These are phyloP conservation scores for Vitis riparia DNA, from an alignment of 164 flowering plant genomes.

Conservation along the genomic window DNA sequence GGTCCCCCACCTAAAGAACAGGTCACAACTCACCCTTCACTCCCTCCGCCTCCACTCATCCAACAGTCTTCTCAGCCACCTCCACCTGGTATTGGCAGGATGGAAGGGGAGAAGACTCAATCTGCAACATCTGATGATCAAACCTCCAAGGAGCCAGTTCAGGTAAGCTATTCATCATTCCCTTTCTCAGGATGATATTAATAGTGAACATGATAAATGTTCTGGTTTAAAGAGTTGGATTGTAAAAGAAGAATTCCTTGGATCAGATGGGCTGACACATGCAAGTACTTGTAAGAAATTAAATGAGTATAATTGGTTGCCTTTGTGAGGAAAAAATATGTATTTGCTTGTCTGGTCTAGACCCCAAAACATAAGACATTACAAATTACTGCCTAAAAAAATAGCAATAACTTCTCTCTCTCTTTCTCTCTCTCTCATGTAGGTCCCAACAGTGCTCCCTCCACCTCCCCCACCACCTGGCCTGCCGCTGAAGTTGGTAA, in stretches of 20 bases:
- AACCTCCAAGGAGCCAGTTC: constrained; percentile 34
- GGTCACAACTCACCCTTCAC: constrained; percentile 33
- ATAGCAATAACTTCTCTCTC: constrained; percentile 8
- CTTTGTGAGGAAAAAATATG: neutral
- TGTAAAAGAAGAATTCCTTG: no score
- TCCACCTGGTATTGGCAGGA: constrained; percentile 63
- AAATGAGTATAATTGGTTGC: neutral
- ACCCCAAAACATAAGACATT: neutral
- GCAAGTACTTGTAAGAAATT: no score
- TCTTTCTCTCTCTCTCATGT: neutral
- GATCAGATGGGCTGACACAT: no score
- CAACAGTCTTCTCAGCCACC: constrained; percentile 61
- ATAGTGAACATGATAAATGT: neutral
- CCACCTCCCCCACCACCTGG: constrained; percentile 87
- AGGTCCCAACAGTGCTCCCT: constrained; percentile 54
- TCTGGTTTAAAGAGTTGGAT: neutral
- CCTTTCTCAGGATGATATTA: neutral
- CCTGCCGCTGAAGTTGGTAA: constrained; percentile 38
- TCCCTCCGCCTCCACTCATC: constrained; percentile 62
- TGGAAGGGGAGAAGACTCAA: constrained; percentile 40
- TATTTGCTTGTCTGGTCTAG: neutral
- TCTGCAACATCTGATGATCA: constrained; percentile 37
- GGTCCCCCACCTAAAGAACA: constrained; percentile 78
- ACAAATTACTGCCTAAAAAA: neutral
- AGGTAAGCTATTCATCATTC: constrained; percentile 32